Percentiles rank a stretch among this genome's conserved stretches.
Evolutionary conservation across 352 stramenopile genomes (phyloP).

Genomic region (Phytophthora citricola): DNA sequence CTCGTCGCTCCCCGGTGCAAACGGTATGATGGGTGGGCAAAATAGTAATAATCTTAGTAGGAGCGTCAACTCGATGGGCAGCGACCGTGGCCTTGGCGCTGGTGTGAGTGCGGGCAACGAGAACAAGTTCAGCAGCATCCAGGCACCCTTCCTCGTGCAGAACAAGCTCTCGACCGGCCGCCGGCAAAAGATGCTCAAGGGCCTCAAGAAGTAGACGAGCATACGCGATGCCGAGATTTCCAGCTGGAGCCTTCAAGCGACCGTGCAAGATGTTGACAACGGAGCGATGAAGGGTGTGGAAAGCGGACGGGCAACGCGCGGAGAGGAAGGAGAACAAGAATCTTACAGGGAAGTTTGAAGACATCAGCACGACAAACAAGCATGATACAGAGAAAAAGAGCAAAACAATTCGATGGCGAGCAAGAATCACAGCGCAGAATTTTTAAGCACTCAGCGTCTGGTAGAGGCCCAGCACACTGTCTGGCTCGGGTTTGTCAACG

Average conservation of each 20-base stretch:
- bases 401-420: slow-evolving; percentile 31
- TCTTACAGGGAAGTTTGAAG: slow-evolving; percentile 48
- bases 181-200: slow-evolving; percentile 91
- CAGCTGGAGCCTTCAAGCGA: slow-evolving; percentile 6
- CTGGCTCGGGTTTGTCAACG: slow-evolving; percentile 19
- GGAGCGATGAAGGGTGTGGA: slow-evolving; percentile 12
- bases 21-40: slow-evolving; percentile 32
- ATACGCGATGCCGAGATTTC: slow-evolving; percentile 20
- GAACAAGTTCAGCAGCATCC: slow-evolving; percentile 88
- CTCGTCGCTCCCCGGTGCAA: slow-evolving; percentile 37
- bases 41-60: slow-evolving; percentile 74
- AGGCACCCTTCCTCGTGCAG: slow-evolving; percentile 85
- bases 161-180: slow-evolving; percentile 88
- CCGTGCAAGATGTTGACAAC: slow-evolving; percentile 35
- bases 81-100: slow-evolving; percentile 41
- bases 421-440: slow-evolving; percentile 38
- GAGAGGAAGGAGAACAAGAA: slow-evolving; percentile 37
- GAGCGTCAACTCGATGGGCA: slow-evolving; percentile 50
- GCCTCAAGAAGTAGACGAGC: slow-evolving; percentile 81
- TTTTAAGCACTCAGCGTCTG: slow-evolving; percentile 33
- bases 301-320: slow-evolving; percentile 16
- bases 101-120: slow-evolving; percentile 58
- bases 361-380: slow-evolving; percentile 42
- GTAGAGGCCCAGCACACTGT: slow-evolving; percentile 25
- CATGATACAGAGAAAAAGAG: slow-evolving; percentile 36